Evolutionary conservation across 1,139 yeast species (phyloP), one percentile per base, ranked within the genome.

Genomic region (Scheffersomyces stambukii): DNA sequence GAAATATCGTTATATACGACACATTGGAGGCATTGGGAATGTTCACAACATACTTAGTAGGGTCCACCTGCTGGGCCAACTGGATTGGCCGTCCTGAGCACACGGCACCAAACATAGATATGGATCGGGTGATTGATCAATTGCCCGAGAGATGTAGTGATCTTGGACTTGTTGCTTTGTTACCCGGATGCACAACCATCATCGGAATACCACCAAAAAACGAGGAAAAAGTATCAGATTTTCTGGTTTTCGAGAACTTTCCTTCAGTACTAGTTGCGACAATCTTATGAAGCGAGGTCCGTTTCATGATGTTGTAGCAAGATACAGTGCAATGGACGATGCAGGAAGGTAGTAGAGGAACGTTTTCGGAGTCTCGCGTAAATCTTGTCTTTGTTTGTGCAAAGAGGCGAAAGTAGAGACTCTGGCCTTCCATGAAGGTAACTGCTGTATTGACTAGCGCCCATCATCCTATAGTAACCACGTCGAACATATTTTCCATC

Each of bases 401-500:
- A n/a, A n/a, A n/a, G n/a, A n/a, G n/a, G n/a, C n/a, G n/a, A n/a
- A n/a, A n/a, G n/a, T n/a, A n/a, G n/a, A n/a, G n/a, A n/a, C n/a
- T n/a, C n/a, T n/a, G n/a, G n/a, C n/a, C n/a, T n/a, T n/a, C n/a
- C n/a, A n/a, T n/a, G n/a, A n/a, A n/a, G n/a, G n/a, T n/a, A 30
- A 23, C 42, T 27, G 28, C 33, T 38, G 44, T 44, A 26, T 29
- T 36, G 33, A 41, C 42, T 45, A 50, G 62, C 68, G 76, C 77
- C 84, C 55, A 54, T 60, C 62, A 73, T 71, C 84, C 84, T 58
- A 80, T 60, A 80, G 37, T 39, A 59, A 70, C 50, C 8, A 71
- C 80, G 84, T 69, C 66, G 80, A 74, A 79, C 85, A 79, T 78
- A 79, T 78, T 79, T 72, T 76, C 82, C 84, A 75, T 75, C 76